Evolutionary conservation across 306 rosid genomes (phyloP).

Genomic region (Urtica urens): DNA sequence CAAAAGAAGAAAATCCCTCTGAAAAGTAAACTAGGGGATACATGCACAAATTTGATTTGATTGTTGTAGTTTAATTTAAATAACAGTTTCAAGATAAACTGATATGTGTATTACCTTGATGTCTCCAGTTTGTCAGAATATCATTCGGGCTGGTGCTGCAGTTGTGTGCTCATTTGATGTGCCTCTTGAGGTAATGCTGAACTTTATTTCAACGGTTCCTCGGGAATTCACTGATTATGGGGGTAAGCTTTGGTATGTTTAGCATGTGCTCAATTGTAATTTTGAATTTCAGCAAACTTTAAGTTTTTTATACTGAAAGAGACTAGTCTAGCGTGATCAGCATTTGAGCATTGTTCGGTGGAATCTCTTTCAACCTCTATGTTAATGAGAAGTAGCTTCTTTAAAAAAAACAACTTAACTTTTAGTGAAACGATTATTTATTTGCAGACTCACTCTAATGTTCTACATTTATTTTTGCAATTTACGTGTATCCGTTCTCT

Average conservation of each 20-base stretch:
- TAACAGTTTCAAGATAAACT: conserved; percentile 13
- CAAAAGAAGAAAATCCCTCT: no score
- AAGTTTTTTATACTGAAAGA: no score
- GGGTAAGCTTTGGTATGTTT: conserved; percentile 41
- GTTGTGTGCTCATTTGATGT: conserved; percentile 60
- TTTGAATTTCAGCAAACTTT: no score
- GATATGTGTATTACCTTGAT: conserved; percentile 17
- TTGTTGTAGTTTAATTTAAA: conserved; percentile 21
- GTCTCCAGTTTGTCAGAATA: conserved; percentile 65
- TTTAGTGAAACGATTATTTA: no score
- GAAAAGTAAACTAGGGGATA: no score
- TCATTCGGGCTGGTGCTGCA: conserved; percentile 61
- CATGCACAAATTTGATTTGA: conserved; percentile 34
- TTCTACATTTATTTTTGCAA: neutral
- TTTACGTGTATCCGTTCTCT: conserved; percentile 11
- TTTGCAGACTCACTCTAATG: no score
- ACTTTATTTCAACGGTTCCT: conserved; percentile 77
- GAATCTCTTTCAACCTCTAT: no score
- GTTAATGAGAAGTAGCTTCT: no score
- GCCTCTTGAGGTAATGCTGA: conserved; percentile 54
- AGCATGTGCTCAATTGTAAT: no score
- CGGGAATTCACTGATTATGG: conserved; percentile 66
- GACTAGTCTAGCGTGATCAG: no score
- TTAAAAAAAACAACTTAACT: no score
- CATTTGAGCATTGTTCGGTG: no score